These are phyloP conservation scores for Punctularia strigosozonata DNA, from an alignment of 768 basidiomycete genomes.

Conservation along the genomic window DNA sequence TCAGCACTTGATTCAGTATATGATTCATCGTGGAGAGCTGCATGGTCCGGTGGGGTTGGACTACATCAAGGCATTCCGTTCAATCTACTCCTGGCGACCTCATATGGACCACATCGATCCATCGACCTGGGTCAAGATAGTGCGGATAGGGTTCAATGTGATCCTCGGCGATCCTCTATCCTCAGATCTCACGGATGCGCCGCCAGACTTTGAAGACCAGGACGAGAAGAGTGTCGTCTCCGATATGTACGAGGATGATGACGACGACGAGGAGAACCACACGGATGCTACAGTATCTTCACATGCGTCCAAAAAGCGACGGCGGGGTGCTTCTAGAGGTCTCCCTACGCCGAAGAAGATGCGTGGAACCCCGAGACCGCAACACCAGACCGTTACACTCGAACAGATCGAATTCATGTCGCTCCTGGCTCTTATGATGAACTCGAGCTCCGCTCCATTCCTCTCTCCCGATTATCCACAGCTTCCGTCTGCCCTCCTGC, in stretches of 20 bases:
- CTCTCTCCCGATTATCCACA: constrained; percentile 28
- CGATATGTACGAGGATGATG: constrained; percentile 21
- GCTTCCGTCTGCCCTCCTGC: constrained; percentile 43
- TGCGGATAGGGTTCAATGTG: constrained; percentile 67
- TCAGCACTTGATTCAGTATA: constrained; percentile 49
- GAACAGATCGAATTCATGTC: constrained; percentile 67
- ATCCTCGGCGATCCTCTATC: constrained; percentile 54
- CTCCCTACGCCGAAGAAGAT: constrained; percentile 1
- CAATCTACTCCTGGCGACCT: constrained; percentile 50
- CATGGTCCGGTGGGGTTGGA: constrained; percentile 59
- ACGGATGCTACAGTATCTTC: constrained; percentile 3
- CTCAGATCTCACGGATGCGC: constrained; percentile 22
- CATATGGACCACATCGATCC: constrained; percentile 71
- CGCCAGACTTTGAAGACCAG: constrained; percentile 16
- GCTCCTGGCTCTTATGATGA: constrained; percentile 47
- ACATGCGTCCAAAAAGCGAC: constrained; percentile 24
- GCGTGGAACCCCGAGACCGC: constrained; percentile 7
- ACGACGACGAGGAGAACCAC: constrained; percentile 12
- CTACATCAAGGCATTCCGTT: constrained; percentile 69
- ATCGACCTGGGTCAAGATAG: constrained; percentile 52
- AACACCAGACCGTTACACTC: constrained; percentile 22
- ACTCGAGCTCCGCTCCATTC: constrained; percentile 47
- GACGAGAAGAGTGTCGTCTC: constrained; percentile 16
- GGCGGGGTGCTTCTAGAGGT: constrained; percentile 4
- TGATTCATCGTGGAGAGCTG: constrained; percentile 42